phyloP scores from a whole-genome alignment of 441 rosid genomes.

The Melastoma candidum region DNA sequence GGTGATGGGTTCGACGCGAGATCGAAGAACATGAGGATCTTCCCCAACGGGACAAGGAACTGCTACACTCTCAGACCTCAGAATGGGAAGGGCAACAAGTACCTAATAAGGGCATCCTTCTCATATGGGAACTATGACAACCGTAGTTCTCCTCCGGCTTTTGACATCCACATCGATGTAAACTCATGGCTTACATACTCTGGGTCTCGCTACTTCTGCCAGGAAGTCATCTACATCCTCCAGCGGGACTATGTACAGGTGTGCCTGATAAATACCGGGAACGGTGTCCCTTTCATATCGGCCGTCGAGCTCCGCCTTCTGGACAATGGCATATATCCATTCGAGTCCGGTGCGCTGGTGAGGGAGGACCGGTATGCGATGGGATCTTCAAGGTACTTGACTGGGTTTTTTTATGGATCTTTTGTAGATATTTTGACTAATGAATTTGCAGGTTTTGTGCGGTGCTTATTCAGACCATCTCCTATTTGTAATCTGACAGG shows the following conservation, averaged over 20 bases:
- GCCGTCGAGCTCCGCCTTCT: constrained; percentile 25
- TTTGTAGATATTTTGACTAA: too few species aligned
- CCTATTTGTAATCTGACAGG: too few species aligned
- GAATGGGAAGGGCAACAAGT: not conserved
- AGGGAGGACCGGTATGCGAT: constrained; percentile 24
- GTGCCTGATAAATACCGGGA: constrained; percentile 19
- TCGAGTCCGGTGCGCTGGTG: constrained; percentile 17
- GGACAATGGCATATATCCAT: constrained; percentile 17
- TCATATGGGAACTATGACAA: constrained; percentile 39
- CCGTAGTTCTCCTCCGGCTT: constrained; percentile 18
- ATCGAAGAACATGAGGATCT: constrained; percentile 3
- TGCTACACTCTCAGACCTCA: constrained; percentile 1
- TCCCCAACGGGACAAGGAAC: constrained; percentile 8
- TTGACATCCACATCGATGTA: constrained; percentile 33
- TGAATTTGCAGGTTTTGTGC: too few species aligned
- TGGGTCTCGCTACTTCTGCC: constrained; percentile 2
- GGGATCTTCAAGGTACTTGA: constrained; percentile 12
- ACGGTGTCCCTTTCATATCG: constrained; percentile 27
- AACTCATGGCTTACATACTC: constrained; percentile 27
- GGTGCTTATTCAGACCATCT: too few species aligned
- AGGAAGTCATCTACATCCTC: constrained; percentile 25
- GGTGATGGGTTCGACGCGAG: too few species aligned
- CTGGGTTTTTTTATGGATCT: not conserved
- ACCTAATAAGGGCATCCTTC: constrained; percentile 23
- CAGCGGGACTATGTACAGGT: constrained; percentile 18